Evolutionary conservation across 495 filamentous ascomycete species (phyloP), one percentile per base, ranked within the genome.

Genomic region (Penicillium arizonense): DNA sequence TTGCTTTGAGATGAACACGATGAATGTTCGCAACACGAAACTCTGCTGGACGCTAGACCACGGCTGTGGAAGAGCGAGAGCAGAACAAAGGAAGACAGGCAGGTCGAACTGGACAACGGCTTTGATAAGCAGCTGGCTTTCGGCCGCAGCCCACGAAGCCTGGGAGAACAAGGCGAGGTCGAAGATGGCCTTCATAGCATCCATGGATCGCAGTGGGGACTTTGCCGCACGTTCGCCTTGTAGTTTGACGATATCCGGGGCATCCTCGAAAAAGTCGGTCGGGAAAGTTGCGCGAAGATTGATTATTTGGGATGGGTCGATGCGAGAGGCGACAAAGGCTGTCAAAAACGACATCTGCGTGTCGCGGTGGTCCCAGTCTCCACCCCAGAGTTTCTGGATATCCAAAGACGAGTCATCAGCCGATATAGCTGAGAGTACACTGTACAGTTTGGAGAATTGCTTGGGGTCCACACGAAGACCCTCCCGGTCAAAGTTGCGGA

Each of bases 261-360:
- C 87, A 39, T 85, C 82, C 40, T 83, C 77, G 60, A 91, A 96
- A 32, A 92, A 86, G 23, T 90, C 83, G 10, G 83, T 51, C 13
- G 84, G 83, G 68, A 96, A 96, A 2, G 91, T 86, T 32, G 80
- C 79, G 46, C 89, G 83, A 18, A 97, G 79, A 21, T 86, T 82
- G 4, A 89, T 91, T 44, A 96, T 92, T 39, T 86, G 86, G 16
- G 84, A 87, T 4, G 86, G 86, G 69, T 97, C 91, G 10, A 96
- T 75, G 44, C 90, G 82, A 9, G 90, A 84, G 3, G 85, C 79
- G 42, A 89, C 74, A 63, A 89, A 97, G 7, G 91, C 89, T 51
- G 84, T 86, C 35, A 97, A 76, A 62, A 99, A 95, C 12, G 89
- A 94, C 46, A 97, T 79, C 52, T 97, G 95, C 0, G 95, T 89